phyloP scores from a whole-genome alignment of 176 grass and related monocot genomes.

The Oryza meridionalis region DNA sequence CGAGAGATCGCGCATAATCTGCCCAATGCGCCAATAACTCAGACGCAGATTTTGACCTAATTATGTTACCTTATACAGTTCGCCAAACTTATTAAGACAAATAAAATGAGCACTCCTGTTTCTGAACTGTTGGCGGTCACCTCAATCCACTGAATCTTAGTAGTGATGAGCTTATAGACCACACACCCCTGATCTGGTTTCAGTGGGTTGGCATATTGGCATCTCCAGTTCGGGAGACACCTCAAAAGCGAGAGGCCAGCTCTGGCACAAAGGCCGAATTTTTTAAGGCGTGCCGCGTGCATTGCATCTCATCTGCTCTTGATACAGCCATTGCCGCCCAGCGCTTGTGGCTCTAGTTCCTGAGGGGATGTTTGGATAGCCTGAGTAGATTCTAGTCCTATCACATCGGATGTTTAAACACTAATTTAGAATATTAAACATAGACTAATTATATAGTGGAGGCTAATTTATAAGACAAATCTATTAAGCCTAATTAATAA shows the following conservation, averaged over 20 bases:
- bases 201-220: constrained; percentile 26
- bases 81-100: background rate
- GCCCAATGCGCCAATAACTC: background rate
- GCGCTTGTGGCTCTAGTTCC: background rate
- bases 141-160: background rate
- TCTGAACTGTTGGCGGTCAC: background rate
- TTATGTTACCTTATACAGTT: background rate
- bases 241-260: constrained; percentile 26
- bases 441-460: no score
- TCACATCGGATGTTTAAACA: no score
- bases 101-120: background rate
- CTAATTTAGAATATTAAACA: no score
- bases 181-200: background rate
- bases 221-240: constrained; percentile 29
- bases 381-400: no score
- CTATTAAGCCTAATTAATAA: no score
- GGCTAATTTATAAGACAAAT: no score
- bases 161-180: background rate
- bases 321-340: background rate
- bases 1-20: background rate
- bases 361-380: background rate
- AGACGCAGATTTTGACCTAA: background rate
- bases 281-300: background rate
- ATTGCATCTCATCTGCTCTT: background rate
- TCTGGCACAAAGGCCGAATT: constrained; percentile 7